These are phyloP conservation scores for Parascedosporium putredinis DNA, from an alignment of 2,329 filamentous ascomycete genomes.

Conservation along the genomic window DNA sequence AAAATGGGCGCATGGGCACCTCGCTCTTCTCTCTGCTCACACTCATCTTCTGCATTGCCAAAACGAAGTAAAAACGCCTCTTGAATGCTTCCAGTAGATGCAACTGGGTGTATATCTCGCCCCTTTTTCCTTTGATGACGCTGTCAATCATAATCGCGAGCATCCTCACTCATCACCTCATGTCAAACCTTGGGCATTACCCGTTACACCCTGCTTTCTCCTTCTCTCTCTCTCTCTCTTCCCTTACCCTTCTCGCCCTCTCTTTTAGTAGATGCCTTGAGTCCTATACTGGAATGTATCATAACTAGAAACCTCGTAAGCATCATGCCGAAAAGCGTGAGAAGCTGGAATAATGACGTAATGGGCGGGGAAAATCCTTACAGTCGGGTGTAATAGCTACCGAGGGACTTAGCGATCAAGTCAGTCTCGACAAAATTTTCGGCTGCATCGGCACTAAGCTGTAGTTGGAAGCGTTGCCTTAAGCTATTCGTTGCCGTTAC, in stretches of 20 bases:
- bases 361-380: slow-evolving; percentile 36
- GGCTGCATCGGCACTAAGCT: slow-evolving; percentile 72
- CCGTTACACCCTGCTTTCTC: no score
- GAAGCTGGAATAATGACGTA: no score
- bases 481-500: slow-evolving; percentile 58
- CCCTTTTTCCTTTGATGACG: neutral
- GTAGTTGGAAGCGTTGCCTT: slow-evolving; percentile 67
- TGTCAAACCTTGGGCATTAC: no score
- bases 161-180: no score
- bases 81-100: neutral
- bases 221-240: no score
- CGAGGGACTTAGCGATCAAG: slow-evolving; percentile 68
- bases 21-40: neutral
- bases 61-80: neutral
- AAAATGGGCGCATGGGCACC: neutral
- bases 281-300: slow-evolving; percentile 83
- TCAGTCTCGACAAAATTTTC: slow-evolving; percentile 73
- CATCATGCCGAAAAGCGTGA: slow-evolving; percentile 11
- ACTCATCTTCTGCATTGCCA: neutral
- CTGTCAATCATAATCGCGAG: no score
- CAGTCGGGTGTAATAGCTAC: slow-evolving; percentile 80
- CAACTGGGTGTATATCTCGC: neutral
- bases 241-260: no score
- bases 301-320: slow-evolving; percentile 40
- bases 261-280: slow-evolving; percentile 71